A percentile compares a stretch with the other conserved stretches of the same genome.
These are phyloP conservation scores for Malus hybrid DNA, from an alignment of 331 rosid species.

Conservation along the genomic window DNA sequence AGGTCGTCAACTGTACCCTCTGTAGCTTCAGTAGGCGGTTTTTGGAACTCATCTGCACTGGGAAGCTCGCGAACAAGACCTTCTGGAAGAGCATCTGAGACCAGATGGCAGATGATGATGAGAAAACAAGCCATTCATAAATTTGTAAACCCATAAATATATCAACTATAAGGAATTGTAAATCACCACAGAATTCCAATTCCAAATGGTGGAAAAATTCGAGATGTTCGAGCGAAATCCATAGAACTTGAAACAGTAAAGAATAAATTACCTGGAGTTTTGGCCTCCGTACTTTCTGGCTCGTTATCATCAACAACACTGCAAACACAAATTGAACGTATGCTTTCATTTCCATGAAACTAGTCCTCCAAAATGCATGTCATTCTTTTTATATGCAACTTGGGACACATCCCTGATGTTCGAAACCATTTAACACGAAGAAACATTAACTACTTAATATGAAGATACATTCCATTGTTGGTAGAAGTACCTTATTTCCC, in stretches of 20 bases:
- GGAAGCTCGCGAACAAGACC: constrained; percentile 63
- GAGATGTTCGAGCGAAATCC: background rate
- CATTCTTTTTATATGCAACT: background rate
- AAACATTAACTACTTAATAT: background rate
- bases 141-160: no score
- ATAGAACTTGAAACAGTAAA: constrained; percentile 5
- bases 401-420: background rate
- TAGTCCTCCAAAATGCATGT: background rate
- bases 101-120: background rate
- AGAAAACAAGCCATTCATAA: background rate
- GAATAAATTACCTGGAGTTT: constrained; percentile 47
- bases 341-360: no score
- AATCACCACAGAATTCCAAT: background rate
- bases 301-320: constrained; percentile 63
- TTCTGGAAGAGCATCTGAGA: constrained; percentile 34
- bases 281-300: constrained; percentile 24
- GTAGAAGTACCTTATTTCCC: constrained; percentile 77
- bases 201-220: background rate
- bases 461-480: background rate
- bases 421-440: background rate
- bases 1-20: constrained; percentile 51
- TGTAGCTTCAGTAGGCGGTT: constrained; percentile 26
- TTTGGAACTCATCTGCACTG: constrained; percentile 52
- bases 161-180: background rate
- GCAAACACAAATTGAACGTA: constrained; percentile 15